Conservation (phyloP, 2,329 filamentous ascomycete species). For the Achaetomium macrosporum region DNA sequence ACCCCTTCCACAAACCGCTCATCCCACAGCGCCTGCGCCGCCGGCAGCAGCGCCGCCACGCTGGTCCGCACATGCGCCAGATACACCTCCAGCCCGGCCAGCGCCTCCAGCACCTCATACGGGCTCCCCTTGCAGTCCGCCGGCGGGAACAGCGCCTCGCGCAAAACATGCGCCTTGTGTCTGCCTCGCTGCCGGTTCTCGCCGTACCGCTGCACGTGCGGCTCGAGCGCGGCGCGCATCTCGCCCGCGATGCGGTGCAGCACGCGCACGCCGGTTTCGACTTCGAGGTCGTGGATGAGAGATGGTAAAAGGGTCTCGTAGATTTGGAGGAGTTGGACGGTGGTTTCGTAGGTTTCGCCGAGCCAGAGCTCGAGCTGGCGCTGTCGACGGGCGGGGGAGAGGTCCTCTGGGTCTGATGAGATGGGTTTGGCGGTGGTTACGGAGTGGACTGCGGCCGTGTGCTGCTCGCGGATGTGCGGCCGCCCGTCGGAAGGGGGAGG, state of each 20-base stretch:
- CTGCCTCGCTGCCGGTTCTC: conserved; percentile 25
- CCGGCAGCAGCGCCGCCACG: conserved; percentile 28
- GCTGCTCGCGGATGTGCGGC: conserved; percentile 22
- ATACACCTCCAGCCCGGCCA: conserved; percentile 31
- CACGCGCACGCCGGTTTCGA: conserved; percentile 28
- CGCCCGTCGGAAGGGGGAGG: background rate
- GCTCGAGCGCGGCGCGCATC: conserved; percentile 22
- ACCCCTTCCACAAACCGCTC: conserved; percentile 28
- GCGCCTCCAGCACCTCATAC: conserved; percentile 26
- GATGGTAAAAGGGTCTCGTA: conserved; percentile 25
- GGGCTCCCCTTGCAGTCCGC: conserved; percentile 5
- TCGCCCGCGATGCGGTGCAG: conserved; percentile 26
- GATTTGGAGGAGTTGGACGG: conserved; percentile 24
- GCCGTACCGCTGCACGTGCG: conserved; percentile 26
- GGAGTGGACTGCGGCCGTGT: conserved; percentile 23
- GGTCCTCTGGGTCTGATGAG: background rate
- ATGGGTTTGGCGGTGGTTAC: conserved; percentile 13
- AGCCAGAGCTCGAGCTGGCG: conserved; percentile 31
- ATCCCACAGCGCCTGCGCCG: conserved; percentile 33
- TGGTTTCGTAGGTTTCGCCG: conserved; percentile 28
- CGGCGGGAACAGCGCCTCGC: conserved; percentile 26
- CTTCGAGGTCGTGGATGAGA: conserved; percentile 28
- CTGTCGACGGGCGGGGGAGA: conserved; percentile 19
- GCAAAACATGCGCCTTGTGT: conserved; percentile 21
- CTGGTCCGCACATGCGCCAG: conserved; percentile 29